Percentiles rank a stretch among this genome's conserved stretches.
These are phyloP conservation scores for Sophora flavescens DNA, from an alignment of 306 rosid species.

Conservation along the genomic window DNA sequence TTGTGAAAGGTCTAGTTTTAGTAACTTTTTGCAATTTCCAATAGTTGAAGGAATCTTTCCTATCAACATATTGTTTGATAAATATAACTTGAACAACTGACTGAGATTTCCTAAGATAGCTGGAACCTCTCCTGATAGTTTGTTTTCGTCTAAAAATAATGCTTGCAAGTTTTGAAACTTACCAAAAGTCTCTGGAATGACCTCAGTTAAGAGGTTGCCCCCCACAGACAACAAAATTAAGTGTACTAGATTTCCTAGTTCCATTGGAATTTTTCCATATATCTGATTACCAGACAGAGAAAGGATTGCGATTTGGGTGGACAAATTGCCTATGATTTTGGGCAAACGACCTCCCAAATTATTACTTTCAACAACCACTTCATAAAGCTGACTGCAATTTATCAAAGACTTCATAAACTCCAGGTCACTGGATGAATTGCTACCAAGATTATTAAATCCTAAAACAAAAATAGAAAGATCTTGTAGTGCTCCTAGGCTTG, in stretches of 20 bases:
- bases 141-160: not conserved
- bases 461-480: too few species aligned
- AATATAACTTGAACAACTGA: not conserved
- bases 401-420: too few species aligned
- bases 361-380: slow-evolving; percentile 13
- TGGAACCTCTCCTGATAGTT: slow-evolving; percentile 10
- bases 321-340: slow-evolving; percentile 27
- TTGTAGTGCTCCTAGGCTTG: too few species aligned
- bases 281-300: not conserved
- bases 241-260: slow-evolving; percentile 19
- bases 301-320: not conserved
- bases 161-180: not conserved
- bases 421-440: not conserved
- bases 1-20: not conserved
- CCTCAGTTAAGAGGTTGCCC: not conserved
- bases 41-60: slow-evolving; percentile 24
- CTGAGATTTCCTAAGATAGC: not conserved
- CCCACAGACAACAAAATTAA: not conserved
- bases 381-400: too few species aligned
- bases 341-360: slow-evolving; percentile 47
- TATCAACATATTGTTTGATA: not conserved
- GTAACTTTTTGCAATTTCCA: not conserved
- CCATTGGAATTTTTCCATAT: not conserved
- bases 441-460: too few species aligned
- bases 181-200: slow-evolving; percentile 17